These are phyloP conservation scores for Murraya koenigii DNA, from an alignment of 345 rosid genomes.

Conservation along the genomic window DNA sequence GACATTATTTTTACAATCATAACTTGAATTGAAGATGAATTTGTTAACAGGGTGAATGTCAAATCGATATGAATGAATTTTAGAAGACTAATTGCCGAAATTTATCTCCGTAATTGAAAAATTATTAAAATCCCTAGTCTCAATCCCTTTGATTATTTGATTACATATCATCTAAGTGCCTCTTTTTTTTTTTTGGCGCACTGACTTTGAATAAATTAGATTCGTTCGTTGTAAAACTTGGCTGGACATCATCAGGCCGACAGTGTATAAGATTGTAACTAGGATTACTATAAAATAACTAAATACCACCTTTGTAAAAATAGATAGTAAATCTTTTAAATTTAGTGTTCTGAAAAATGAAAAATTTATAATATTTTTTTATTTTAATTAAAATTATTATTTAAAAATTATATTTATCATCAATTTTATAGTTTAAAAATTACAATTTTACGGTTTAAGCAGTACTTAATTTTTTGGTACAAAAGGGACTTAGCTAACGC, in stretches of 20 bases:
- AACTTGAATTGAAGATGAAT: background rate
- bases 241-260: background rate
- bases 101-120: background rate
- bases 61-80: conserved; percentile 9
- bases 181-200: background rate
- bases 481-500: too few relatives aligned
- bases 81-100: conserved; percentile 4
- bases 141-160: background rate
- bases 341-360: too few relatives aligned
- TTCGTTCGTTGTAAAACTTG: background rate
- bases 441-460: too few relatives aligned
- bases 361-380: too few relatives aligned
- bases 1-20: conserved; percentile 16
- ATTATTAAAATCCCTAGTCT: background rate
- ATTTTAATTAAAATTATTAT: too few relatives aligned
- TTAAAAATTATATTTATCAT: too few relatives aligned
- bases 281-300: too few relatives aligned
- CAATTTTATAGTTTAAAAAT: too few relatives aligned
- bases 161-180: background rate
- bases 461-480: too few relatives aligned
- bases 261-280: too few relatives aligned
- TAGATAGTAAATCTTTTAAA: too few relatives aligned
- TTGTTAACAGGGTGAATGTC: background rate
- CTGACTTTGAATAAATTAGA: background rate
- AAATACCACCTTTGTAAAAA: too few relatives aligned